Evolutionary conservation across 2,329 filamentous ascomycete genomes (phyloP), one percentile per base, ranked within the genome.

Genomic region (Moelleriella libera): DNA sequence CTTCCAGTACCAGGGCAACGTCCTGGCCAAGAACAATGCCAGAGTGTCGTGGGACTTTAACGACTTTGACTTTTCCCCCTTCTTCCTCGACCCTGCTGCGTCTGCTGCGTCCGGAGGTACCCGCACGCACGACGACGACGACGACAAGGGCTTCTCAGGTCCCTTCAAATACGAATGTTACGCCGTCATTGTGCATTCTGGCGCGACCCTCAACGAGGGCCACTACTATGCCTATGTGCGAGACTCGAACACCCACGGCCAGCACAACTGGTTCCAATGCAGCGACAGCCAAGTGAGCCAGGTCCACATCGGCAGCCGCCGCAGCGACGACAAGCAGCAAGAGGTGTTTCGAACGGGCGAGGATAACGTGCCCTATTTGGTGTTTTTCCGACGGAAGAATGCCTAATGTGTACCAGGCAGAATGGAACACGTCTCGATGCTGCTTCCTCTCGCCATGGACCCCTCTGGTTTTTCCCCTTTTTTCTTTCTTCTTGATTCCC

Each of bases 81-180:
- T 66, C 55, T 70, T 67, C 50, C 60, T 69, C 50, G 59, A 58
- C 10, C 50, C 62, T 56, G 47, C 47, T n/a, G n/a, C n/a, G n/a
- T n/a, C n/a, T n/a, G n/a, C n/a, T n/a, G n/a, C n/a, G n/a, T n/a
- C n/a, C n/a, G n/a, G n/a, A n/a, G n/a, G n/a, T n/a, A n/a, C n/a
- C n/a, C n/a, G n/a, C n/a, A n/a, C n/a, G n/a, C n/a, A n/a, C n/a
- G n/a, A n/a, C 54, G 47, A 49, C 50, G 37, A 51, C 54, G 31
- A 59, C 40, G 68, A 70, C 49, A 62, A 56, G 8, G 66, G 67
- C 11, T 71, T 74, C 49, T 55, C 57, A 2, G 66, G 64, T 1
- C 82, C 85, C 0, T 88, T 85, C 58, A 68, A 71, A 5, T 98
- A 96, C 63, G 83, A 94, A 58, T 82, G 85, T 46, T 96, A 94